Percentiles rank a stretch among this genome's conserved stretches.
These are phyloP conservation scores for Zoysia japonica DNA, from an alignment of 176 grass and related monocot species.

Conservation along the genomic window DNA sequence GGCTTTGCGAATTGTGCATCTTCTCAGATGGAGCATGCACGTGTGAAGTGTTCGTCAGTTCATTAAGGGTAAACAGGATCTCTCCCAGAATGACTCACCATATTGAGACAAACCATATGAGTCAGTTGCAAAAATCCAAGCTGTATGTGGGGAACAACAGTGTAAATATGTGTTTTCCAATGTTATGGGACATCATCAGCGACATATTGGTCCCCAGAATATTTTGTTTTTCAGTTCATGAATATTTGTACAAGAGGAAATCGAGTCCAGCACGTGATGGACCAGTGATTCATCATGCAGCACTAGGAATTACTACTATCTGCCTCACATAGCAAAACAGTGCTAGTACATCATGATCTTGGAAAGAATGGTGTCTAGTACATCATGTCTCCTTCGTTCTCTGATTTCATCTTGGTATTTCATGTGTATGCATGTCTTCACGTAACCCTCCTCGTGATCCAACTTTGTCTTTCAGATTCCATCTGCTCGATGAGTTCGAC, in stretches of 20 bases:
- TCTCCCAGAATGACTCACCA: slow-evolving; percentile 48
- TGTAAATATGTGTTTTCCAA: slow-evolving; percentile 39
- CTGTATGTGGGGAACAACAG: slow-evolving; percentile 47
- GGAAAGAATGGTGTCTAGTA: neutral
- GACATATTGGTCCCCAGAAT: slow-evolving; percentile 54
- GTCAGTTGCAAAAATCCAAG: slow-evolving; percentile 50
- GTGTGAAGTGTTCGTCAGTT: slow-evolving; percentile 38
- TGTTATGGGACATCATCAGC: slow-evolving; percentile 38
- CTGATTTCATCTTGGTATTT: slow-evolving; percentile 42
- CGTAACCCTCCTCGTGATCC: neutral
- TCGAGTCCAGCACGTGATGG: too few relatives aligned
- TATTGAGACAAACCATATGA: slow-evolving; percentile 62
- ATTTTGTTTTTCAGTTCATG: slow-evolving; percentile 29
- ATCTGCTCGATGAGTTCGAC: slow-evolving; percentile 89
- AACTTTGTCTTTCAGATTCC: slow-evolving; percentile 58
- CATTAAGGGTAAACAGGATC: slow-evolving; percentile 53
- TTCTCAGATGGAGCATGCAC: slow-evolving; percentile 38
- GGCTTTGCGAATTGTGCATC: slow-evolving; percentile 7
- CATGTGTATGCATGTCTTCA: slow-evolving; percentile 46
- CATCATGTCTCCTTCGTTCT: neutral
- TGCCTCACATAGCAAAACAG: too few relatives aligned
- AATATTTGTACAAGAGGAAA: neutral
- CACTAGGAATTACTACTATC: too few relatives aligned
- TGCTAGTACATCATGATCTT: slow-evolving; percentile 3
- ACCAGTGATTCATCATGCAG: too few relatives aligned